Percentiles rank a stretch among this genome's conserved stretches.
Conservation (phyloP, 768 basidiomycete genomes). For the Mycena epipterygia region DNA sequence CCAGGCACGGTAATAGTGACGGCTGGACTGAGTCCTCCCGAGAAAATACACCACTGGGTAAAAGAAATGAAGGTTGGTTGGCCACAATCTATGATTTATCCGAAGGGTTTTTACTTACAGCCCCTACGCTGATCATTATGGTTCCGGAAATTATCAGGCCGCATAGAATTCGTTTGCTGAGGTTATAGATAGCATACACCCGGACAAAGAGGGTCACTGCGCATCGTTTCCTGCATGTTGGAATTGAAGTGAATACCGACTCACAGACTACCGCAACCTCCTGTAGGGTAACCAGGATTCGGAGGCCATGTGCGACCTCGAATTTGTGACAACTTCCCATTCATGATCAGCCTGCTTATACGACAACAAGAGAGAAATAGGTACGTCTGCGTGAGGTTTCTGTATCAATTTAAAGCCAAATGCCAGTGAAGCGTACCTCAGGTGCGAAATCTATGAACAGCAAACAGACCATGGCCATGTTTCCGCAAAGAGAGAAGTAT, state of each 20-base stretch:
- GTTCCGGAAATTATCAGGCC: background rate
- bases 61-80: background rate
- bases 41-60: background rate
- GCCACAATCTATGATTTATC: too few relatives aligned
- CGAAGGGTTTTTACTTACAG: background rate
- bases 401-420: background rate
- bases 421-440: background rate
- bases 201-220: background rate
- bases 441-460: background rate
- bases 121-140: background rate
- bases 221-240: background rate
- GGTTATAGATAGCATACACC: conserved; percentile 1
- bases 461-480: background rate
- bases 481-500: background rate
- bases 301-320: background rate
- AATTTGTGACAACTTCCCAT: background rate
- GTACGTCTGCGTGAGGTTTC: background rate
- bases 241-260: background rate
- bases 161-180: background rate
- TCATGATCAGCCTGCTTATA: background rate
- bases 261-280: background rate
- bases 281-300: background rate
- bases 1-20: background rate
- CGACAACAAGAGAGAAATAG: background rate
- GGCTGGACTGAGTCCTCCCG: background rate